These are phyloP conservation scores for Pholiota adiposa DNA, from an alignment of 1,284 basidiomycete genomes.

Conservation along the genomic window DNA sequence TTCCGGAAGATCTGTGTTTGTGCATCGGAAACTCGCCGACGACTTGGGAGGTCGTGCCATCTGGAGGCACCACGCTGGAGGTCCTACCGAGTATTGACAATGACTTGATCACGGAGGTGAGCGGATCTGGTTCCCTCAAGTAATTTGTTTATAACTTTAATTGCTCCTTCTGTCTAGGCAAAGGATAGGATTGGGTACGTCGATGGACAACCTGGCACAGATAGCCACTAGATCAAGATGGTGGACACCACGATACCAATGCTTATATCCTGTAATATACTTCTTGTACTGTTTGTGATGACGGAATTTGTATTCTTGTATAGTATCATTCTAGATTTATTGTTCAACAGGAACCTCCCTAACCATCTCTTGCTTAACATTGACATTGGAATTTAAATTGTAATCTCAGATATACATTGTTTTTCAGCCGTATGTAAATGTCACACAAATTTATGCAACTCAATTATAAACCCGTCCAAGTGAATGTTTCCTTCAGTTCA, in stretches of 20 bases:
- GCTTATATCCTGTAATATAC: not conserved
- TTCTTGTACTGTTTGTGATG: too few species aligned
- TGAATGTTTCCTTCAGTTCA: conserved; percentile 36
- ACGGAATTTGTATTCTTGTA: too few species aligned
- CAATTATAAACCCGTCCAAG: conserved; percentile 44
- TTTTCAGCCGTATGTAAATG: too few species aligned
- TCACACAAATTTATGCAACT: not conserved
- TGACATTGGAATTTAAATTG: too few species aligned
- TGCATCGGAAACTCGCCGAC: conserved; percentile 75
- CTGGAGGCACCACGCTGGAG: conserved; percentile 55
- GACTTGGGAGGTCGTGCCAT: conserved; percentile 65
- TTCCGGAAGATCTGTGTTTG: conserved; percentile 78
- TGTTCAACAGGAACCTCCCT: too few species aligned
- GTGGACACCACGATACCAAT: not conserved
- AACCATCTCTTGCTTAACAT: too few species aligned
- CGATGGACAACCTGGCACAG: conserved; percentile 21
- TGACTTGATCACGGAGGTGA: conserved; percentile 63
- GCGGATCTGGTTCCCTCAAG: too few species aligned
- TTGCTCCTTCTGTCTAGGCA: conserved; percentile 24
- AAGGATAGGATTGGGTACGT: conserved; percentile 24
- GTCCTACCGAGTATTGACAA: conserved; percentile 59
- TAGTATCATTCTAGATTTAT: too few species aligned
- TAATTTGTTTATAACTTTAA: too few species aligned
- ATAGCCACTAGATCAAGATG: conserved; percentile 21
- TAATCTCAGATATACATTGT: too few species aligned